These are phyloP conservation scores for Candolleomyces eurysporus DNA, from an alignment of 768 basidiomycete species.

Conservation along the genomic window DNA sequence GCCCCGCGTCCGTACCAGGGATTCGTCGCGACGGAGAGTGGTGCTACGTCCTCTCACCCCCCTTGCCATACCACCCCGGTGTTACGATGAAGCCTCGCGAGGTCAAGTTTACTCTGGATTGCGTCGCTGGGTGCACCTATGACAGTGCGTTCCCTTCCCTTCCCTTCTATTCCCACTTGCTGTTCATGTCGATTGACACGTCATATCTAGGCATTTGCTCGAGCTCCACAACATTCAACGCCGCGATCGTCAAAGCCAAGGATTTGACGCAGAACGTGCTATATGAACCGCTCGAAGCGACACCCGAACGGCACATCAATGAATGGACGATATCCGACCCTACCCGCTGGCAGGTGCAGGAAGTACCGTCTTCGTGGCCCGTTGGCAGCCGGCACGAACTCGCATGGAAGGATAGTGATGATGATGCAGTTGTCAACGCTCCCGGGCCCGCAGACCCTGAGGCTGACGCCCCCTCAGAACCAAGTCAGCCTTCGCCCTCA, in stretches of 20 bases:
- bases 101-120: constrained; percentile 17
- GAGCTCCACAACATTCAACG: constrained; percentile 28
- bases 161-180: too few species aligned
- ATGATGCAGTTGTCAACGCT: too few species aligned
- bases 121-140: neutral
- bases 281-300: constrained; percentile 1
- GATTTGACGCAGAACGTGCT: neutral
- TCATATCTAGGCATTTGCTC: constrained; percentile 7
- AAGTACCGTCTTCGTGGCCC: constrained; percentile 20
- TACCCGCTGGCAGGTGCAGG: constrained; percentile 25
- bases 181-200: constrained; percentile 10
- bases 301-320: constrained; percentile 12
- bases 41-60: constrained; percentile 14
- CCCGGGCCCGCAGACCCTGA: too few species aligned
- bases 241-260: constrained; percentile 21
- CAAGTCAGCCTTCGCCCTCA: neutral
- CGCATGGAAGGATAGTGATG: constrained; percentile 16
- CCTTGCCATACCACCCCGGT: constrained; percentile 6
- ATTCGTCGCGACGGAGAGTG: constrained; percentile 8
- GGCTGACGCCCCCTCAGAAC: too few species aligned
- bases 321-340: constrained; percentile 10
- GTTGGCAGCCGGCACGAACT: constrained; percentile 16
- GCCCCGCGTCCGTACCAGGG: neutral
- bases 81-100: neutral
- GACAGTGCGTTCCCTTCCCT: neutral